Percentiles rank a stretch among this genome's conserved stretches.
Conservation (phyloP, 2,329 filamentous ascomycete genomes). For the Escovopsis sp. region DNA sequence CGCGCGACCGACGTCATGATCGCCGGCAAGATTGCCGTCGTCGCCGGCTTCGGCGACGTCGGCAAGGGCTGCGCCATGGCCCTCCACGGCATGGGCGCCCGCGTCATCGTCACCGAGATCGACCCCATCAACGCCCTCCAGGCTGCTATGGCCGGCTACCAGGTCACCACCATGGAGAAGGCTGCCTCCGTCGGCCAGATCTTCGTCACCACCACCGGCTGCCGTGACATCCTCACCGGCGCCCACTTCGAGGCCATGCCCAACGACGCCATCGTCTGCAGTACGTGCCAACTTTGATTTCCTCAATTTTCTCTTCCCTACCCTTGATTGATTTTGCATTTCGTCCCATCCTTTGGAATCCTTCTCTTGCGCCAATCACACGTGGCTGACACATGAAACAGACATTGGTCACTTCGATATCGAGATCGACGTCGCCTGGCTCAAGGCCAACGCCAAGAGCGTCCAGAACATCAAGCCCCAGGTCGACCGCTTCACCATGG, state of each 20-base stretch:
- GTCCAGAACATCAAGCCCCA: slow-evolving; percentile 99
- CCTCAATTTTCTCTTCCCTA: too few relatives aligned
- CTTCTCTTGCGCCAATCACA: neutral
- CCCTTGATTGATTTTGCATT: too few relatives aligned
- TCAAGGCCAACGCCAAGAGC: slow-evolving; percentile 89
- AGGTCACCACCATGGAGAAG: slow-evolving; percentile 97
- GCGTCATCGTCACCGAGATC: slow-evolving; percentile 90
- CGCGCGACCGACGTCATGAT: slow-evolving; percentile 99
- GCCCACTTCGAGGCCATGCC: slow-evolving; percentile 89
- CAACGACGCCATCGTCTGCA: slow-evolving; percentile 98
- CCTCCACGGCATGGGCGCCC: slow-evolving; percentile 92
- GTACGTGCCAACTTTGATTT: too few relatives aligned
- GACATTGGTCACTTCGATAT: slow-evolving; percentile 99
- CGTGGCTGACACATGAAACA: slow-evolving; percentile 8
- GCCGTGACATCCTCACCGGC: slow-evolving; percentile 90
- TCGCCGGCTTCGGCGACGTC: slow-evolving; percentile 97
- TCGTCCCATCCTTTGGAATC: neutral
- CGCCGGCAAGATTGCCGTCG: slow-evolving; percentile 94
- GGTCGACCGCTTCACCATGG: slow-evolving; percentile 94
- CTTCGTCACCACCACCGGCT: slow-evolving; percentile 98
- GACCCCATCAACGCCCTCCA: slow-evolving; percentile 99
- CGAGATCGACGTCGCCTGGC: slow-evolving; percentile 98
- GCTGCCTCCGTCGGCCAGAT: slow-evolving; percentile 81
- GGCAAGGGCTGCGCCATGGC: slow-evolving; percentile 97
- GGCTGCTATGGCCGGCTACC: slow-evolving; percentile 91